Evolutionary conservation across 2,329 filamentous ascomycete species (phyloP), one percentile per base, ranked within the genome.

Genomic region (Colletotrichum coccodes): DNA sequence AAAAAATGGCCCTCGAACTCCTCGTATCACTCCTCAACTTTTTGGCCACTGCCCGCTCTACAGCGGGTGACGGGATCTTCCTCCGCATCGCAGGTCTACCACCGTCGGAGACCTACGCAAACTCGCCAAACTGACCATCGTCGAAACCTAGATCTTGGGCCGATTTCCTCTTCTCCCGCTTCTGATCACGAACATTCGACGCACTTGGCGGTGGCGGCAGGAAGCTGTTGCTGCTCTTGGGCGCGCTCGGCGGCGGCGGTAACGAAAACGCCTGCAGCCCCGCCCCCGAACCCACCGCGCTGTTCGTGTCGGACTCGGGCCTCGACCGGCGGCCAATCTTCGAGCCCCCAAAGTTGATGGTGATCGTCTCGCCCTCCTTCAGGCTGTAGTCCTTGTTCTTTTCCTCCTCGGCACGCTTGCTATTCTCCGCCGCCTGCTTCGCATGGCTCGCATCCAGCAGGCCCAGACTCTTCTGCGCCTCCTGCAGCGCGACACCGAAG

Each of bases 361-460:
- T 94, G 73, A 97, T 97, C 21, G 92, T 97, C 85, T 97, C 92
- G 12, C 94, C 94, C 69, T 95, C 94, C 79, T 97, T 97, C 71
- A 97, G 79, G 75, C 92, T 95, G 76, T 94, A 94, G 76, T 97
- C 94, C 72, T 87, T 89, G 80, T 90, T 91, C 75, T 88, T 87
- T 64, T 84, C 82, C 47, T 80, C 80, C 49, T 81, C 79, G 52
- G 79, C 75, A 6, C 70, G 64, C 64, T 80, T 78, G 68, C 80
- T 79, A 68, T 79, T 80, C 18, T 75, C 74, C 14, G 76, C 77
- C 5, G 77, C 76, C 72, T 79, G 78, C 73, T 76, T 72, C 26
- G 77, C 74, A 26, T 75, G 75, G 8, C 75, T 79, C 50, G 75
- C 77, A 38, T 83, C 81, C 16, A 89, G 87, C 76, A 92, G 84